A percentile compares a stretch with the other conserved stretches of the same genome.
Conservation (phyloP, 2,329 filamentous ascomycete species). For the Pseudogymnoascus sp. region DNA sequence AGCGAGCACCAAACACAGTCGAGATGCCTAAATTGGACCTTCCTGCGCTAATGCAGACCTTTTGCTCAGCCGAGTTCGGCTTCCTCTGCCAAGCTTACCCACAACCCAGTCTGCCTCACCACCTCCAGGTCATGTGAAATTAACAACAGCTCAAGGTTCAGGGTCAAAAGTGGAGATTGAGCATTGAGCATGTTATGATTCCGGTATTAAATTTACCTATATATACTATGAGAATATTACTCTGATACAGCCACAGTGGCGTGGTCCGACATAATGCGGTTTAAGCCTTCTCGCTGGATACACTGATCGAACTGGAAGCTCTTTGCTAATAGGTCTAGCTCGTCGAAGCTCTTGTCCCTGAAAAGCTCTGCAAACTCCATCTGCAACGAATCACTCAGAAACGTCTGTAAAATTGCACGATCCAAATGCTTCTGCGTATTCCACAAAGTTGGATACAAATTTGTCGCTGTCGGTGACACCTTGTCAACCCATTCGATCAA, state of each 20-base stretch:
- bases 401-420: conserved; percentile 15
- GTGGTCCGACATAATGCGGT: conserved; percentile 28
- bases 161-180: background rate
- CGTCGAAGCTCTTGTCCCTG: conserved; percentile 38
- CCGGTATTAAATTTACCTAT: background rate
- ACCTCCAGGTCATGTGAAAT: no score
- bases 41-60: no score
- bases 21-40: no score
- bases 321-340: conserved; percentile 39
- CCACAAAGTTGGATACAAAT: conserved; percentile 25
- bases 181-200: background rate
- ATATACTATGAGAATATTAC: background rate
- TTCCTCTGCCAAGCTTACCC: no score
- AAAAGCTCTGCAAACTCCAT: conserved; percentile 49
- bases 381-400: conserved; percentile 13
- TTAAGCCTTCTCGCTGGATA: conserved; percentile 42
- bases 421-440: conserved; percentile 21
- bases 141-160: background rate
- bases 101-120: no score
- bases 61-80: no score
- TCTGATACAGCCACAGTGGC: conserved; percentile 5
- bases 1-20: no score
- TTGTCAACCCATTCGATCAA: conserved; percentile 22
- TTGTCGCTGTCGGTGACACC: conserved; percentile 20
- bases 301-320: conserved; percentile 50